A percentile compares a stretch with the other conserved stretches of the same genome.
These are phyloP conservation scores for Paraphaeosphaeria sporulosa DNA, from an alignment of 2,329 filamentous ascomycete genomes.

Conservation along the genomic window DNA sequence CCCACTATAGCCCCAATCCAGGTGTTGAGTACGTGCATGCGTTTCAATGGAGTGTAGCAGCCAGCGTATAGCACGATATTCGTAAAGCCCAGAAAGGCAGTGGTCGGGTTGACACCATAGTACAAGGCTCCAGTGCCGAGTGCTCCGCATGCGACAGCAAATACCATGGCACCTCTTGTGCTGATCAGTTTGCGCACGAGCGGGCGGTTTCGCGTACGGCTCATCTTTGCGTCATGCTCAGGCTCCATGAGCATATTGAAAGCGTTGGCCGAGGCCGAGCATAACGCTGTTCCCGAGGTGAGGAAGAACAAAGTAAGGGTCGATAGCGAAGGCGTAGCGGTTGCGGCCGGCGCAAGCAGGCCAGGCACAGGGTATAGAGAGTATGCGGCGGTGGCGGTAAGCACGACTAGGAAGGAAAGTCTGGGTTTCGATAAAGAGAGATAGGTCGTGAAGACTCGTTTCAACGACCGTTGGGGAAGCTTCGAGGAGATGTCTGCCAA, in stretches of 20 bases:
- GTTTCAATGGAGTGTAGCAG: slow-evolving; percentile 91
- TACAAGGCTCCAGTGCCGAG: slow-evolving; percentile 78
- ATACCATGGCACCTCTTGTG: slow-evolving; percentile 73
- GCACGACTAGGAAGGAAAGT: slow-evolving; percentile 86
- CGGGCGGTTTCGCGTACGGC: slow-evolving; percentile 87
- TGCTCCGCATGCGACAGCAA: slow-evolving; percentile 76
- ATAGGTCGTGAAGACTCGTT: slow-evolving; percentile 77
- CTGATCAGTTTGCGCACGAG: slow-evolving; percentile 83
- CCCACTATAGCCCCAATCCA: slow-evolving; percentile 95
- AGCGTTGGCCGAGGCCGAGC: slow-evolving; percentile 89
- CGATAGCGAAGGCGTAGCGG: slow-evolving; percentile 78
- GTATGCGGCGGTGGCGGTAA: slow-evolving; percentile 90
- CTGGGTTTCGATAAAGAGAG: slow-evolving; percentile 96
- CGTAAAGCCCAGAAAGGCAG: slow-evolving; percentile 80
- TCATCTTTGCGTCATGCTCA: slow-evolving; percentile 89
- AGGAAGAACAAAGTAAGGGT: slow-evolving; percentile 92
- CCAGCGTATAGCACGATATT: slow-evolving; percentile 93
- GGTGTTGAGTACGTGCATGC: slow-evolving; percentile 85
- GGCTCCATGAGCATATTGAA: slow-evolving; percentile 98
- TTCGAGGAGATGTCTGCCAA: slow-evolving; percentile 65
- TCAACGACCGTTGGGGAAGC: slow-evolving; percentile 64
- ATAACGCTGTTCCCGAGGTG: slow-evolving; percentile 85
- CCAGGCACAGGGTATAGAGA: slow-evolving; percentile 91
- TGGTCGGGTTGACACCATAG: slow-evolving; percentile 92
- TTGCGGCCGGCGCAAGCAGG: slow-evolving; percentile 75